Conservation (phyloP, 2,329 filamentous ascomycete genomes). For the Xylariaceae sp. region DNA sequence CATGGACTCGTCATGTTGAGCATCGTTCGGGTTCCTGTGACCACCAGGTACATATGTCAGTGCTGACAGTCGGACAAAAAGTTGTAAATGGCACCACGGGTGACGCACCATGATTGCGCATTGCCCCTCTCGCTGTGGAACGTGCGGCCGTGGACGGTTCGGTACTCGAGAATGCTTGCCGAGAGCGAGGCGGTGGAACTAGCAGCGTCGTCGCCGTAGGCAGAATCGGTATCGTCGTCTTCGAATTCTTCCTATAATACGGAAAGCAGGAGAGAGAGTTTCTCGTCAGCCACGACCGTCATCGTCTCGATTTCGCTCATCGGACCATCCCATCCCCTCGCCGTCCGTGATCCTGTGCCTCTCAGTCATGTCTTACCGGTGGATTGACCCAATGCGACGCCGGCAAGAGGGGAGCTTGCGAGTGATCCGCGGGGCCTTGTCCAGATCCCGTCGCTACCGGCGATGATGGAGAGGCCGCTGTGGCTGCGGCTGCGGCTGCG, state of each 20-base stretch:
- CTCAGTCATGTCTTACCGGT: conserved; percentile 16
- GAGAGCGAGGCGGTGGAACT: conserved; percentile 30
- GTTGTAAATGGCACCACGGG: too few relatives aligned
- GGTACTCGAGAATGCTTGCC: conserved; percentile 29
- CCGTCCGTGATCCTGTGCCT: too few relatives aligned
- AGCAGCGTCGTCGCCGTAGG: conserved; percentile 24
- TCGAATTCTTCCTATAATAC: conserved; percentile 17
- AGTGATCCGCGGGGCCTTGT: not conserved
- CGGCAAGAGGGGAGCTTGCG: conserved; percentile 16
- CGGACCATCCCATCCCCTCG: too few relatives aligned
- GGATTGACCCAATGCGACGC: conserved; percentile 25
- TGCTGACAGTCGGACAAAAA: too few relatives aligned
- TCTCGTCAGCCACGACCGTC: too few relatives aligned
- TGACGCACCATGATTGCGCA: conserved; percentile 26
- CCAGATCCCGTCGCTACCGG: conserved; percentile 1
- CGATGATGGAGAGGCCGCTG: conserved; percentile 1
- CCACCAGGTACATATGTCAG: too few relatives aligned
- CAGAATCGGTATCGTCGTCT: conserved; percentile 25
- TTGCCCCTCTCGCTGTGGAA: conserved; percentile 29
- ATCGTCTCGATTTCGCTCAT: too few relatives aligned
- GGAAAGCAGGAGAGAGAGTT: too few relatives aligned
- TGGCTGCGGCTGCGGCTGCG: not conserved
- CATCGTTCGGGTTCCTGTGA: conserved; percentile 29
- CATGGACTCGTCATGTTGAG: conserved; percentile 28
- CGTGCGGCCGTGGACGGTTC: conserved; percentile 28